Conservation (phyloP, 2,329 filamentous ascomycete species). For the Penicillium sclerotigenum region DNA sequence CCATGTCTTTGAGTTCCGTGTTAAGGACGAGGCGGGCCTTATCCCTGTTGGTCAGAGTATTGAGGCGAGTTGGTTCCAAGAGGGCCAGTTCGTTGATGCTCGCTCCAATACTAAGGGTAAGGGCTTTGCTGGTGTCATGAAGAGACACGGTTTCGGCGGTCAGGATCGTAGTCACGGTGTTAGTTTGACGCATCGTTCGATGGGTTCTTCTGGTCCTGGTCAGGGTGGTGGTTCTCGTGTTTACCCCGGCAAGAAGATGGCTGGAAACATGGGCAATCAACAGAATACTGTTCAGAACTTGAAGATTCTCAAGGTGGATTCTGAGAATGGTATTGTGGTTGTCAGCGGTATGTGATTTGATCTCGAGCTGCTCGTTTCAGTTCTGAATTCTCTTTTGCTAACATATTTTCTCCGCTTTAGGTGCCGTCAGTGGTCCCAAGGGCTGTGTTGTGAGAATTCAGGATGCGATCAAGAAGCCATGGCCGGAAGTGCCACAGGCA, state of each 20-base stretch:
- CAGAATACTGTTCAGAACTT: conserved; percentile 88
- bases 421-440: conserved; percentile 80
- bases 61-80: conserved; percentile 83
- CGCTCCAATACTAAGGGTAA: conserved; percentile 76
- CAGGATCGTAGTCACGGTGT: conserved; percentile 94
- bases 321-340: conserved; percentile 80
- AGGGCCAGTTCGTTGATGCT: conserved; percentile 87
- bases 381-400: conserved; percentile 8
- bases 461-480: conserved; percentile 86
- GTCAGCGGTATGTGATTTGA: conserved; percentile 63
- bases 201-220: conserved; percentile 83
- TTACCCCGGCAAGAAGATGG: conserved; percentile 95
- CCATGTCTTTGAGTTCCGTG: conserved; percentile 81
- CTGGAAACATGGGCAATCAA: conserved; percentile 89
- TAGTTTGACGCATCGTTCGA: conserved; percentile 86
- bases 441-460: conserved; percentile 79
- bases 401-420: conserved; percentile 33
- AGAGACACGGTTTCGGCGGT: conserved; percentile 83
- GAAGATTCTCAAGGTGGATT: conserved; percentile 82
- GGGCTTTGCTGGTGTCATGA: conserved; percentile 98
- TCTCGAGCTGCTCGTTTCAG: background rate
- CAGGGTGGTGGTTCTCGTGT: conserved; percentile 93
- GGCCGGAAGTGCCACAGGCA: conserved; percentile 51
- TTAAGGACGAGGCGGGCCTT: conserved; percentile 69
- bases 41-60: conserved; percentile 72